A percentile compares a stretch with the other conserved stretches of the same genome.
Conservation (phyloP, 2,329 filamentous ascomycete genomes). For the Penicillium sp. region DNA sequence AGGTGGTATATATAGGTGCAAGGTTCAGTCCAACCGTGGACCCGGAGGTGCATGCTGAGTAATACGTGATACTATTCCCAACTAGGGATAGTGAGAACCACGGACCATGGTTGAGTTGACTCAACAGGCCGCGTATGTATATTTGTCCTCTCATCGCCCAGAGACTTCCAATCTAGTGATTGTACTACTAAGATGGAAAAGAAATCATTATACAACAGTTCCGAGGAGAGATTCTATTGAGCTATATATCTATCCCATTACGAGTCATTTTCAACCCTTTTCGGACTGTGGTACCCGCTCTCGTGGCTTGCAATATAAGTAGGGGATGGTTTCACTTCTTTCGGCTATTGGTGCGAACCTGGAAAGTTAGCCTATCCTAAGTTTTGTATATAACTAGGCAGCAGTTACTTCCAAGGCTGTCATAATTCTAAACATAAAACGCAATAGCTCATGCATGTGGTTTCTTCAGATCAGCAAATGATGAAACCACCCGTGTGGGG, state of each 20-base stretch:
- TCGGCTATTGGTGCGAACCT: not conserved
- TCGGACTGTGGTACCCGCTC: not conserved
- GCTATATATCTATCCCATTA: not conserved
- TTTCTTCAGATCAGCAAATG: not conserved
- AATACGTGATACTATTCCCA: not conserved
- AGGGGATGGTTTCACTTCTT: not conserved
- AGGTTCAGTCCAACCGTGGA: not conserved
- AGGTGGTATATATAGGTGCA: no score
- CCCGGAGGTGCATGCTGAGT: not conserved
- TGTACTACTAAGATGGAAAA: not conserved
- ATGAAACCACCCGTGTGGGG: slow-evolving; percentile 9
- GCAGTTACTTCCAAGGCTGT: not conserved
- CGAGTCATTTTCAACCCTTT: not conserved
- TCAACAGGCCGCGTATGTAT: not conserved
- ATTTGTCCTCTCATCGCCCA: not conserved
- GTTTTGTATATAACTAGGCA: not conserved
- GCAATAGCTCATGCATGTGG: not conserved
- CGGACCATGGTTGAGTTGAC: not conserved
- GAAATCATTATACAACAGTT: not conserved
- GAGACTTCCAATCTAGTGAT: not conserved
- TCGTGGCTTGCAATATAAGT: slow-evolving; percentile 2
- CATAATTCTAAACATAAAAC: not conserved
- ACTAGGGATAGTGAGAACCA: not conserved
- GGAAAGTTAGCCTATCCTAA: not conserved
- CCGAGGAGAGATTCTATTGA: no score